Evolutionary conservation across 2,329 filamentous ascomycete species (phyloP), one percentile per base, ranked within the genome.

Genomic region (Alternaria arborescens): DNA sequence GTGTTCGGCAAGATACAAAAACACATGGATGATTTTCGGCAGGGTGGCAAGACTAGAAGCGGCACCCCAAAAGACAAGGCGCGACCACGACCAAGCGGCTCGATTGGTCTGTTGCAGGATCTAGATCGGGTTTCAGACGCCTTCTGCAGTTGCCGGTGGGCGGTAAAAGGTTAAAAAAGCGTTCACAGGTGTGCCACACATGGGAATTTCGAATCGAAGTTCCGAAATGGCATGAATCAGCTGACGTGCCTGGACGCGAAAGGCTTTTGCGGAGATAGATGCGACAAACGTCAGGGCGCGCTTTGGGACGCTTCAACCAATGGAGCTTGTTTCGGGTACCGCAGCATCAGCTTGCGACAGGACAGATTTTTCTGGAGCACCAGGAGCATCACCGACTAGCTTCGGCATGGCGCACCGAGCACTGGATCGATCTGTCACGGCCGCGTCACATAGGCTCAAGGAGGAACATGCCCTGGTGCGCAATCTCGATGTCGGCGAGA

Each of bases 181-280:
- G 51, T 42, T 24, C 34, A 30, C 54, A 52, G 28, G 44, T 43
- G 16, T 28, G 24, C 40, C 38, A 12, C 28, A 50, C 34, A 36
- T 32, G 52, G 57, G 28, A 56, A 56, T 50, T 50, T 62, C 57
- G 60, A 41, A 62, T 60, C 57, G 60, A 60, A 26, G 41, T 30
- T 20, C 52, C 14, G 4, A 32, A 56, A 50, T 52, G n/a, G 16
- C 52, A 62, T 62, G 47, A 18, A 34, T 46, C 48, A 61, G 41
- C 42, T 53, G 47, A 55, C 54, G 16, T 41, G 41, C 18, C 28
- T 30, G 16, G 30, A 28, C 3, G 30, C 44, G 51, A 38, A 26
- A 28, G 41, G 20, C 30, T 48, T 59, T 50, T 40, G 51, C 43
- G 56, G 43, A 43, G 24, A 47, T 59, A 43, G 56, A 52, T 48